Conservation (phyloP, 768 basidiomycete genomes). For the Rhizopogon roseolus region DNA sequence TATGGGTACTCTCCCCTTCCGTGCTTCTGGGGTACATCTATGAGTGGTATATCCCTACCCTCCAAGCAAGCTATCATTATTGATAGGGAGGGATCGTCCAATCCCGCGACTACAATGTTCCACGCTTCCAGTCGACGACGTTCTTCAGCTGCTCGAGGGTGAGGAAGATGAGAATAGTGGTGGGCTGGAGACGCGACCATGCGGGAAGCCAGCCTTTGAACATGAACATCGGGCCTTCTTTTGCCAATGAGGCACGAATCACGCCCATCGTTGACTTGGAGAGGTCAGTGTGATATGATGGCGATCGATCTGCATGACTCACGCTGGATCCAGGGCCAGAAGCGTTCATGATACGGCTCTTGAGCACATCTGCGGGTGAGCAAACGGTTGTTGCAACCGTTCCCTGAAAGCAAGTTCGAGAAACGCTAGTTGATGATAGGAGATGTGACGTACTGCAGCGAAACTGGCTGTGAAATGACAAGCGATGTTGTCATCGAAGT, state of each 20-base stretch:
- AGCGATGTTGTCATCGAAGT: conserved; percentile 78
- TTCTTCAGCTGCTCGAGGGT: conserved; percentile 81
- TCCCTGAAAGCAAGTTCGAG: conserved; percentile 39
- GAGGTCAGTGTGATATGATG: background rate
- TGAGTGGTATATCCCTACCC: background rate
- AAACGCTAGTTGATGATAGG: background rate
- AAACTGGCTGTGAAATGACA: conserved; percentile 86
- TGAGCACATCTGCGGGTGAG: conserved; percentile 84
- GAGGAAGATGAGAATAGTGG: conserved; percentile 84
- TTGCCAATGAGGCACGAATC: conserved; percentile 61
- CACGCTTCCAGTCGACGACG: conserved; percentile 55
- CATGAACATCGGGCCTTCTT: conserved; percentile 85
- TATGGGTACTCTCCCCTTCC: background rate
- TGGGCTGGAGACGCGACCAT: conserved; percentile 82
- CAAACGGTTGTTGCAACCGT: conserved; percentile 89
- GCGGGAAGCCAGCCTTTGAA: conserved; percentile 91
- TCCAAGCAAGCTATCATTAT: background rate
- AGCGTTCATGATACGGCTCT: conserved; percentile 89
- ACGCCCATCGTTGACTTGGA: conserved; percentile 64
- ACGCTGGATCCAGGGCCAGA: conserved; percentile 76
- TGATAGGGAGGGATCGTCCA: background rate
- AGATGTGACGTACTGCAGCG: conserved; percentile 56
- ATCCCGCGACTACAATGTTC: conserved; percentile 9
- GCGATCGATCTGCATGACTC: conserved; percentile 20
- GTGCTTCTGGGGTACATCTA: background rate